Conservation (phyloP, 1,139 yeast genomes). For the Debaryomyces psychrophilus region DNA sequence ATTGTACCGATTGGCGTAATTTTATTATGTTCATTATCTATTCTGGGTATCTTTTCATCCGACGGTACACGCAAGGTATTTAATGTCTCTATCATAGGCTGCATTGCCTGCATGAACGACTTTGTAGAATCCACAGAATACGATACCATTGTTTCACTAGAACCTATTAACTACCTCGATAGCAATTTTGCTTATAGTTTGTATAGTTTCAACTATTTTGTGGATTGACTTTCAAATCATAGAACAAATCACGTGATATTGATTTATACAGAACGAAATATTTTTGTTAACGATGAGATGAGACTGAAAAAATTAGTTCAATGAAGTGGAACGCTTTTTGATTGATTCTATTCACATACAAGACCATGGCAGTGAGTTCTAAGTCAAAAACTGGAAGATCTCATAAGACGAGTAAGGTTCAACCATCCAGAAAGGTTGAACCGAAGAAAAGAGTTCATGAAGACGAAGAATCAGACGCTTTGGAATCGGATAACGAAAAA, state of each 20-base stretch:
- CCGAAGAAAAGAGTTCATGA: slow-evolving; percentile 23
- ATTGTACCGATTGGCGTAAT: slow-evolving; percentile 32
- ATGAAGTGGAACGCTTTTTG: neutral
- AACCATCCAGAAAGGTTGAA: slow-evolving; percentile 8
- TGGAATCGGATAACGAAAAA: slow-evolving; percentile 42
- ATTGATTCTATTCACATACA: neutral
- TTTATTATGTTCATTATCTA: slow-evolving; percentile 37
- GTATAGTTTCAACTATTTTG: neutral
- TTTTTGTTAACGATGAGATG: slow-evolving; percentile 30
- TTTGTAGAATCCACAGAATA: slow-evolving; percentile 64
- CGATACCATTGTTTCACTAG: slow-evolving; percentile 29
- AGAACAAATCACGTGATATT: slow-evolving; percentile 3
- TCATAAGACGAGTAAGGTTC: slow-evolving; percentile 7
- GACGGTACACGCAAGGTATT: slow-evolving; percentile 29
- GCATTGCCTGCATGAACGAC: slow-evolving; percentile 81
- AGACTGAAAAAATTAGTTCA: slow-evolving; percentile 14
- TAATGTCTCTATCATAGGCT: slow-evolving; percentile 57
- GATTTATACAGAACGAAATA: slow-evolving; percentile 5
- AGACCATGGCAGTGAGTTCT: slow-evolving; percentile 16
- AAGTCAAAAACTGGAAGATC: slow-evolving; percentile 13
- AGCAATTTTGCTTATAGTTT: neutral
- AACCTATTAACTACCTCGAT: neutral
- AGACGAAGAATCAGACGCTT: slow-evolving; percentile 28
- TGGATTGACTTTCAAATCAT: neutral
- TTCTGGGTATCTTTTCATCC: slow-evolving; percentile 31